Conservation (phyloP, 2,329 filamentous ascomycete species). For the Xylariaceae sp. region DNA sequence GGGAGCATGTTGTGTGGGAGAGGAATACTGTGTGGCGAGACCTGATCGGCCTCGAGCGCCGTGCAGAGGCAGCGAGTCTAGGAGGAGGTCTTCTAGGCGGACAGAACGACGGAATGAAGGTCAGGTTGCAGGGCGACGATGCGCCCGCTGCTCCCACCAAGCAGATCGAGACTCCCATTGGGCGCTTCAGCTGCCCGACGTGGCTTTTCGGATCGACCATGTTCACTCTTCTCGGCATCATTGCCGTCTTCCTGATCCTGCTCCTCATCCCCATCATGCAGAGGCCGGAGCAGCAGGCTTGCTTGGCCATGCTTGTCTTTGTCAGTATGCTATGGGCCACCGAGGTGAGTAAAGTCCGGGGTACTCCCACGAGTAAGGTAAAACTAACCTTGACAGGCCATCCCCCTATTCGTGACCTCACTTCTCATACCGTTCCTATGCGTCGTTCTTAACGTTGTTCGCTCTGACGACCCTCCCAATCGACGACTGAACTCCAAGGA, state of each 20-base stretch:
- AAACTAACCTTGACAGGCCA: constrained; percentile 54
- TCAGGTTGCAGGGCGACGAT: constrained; percentile 81
- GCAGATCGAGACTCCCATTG: constrained; percentile 74
- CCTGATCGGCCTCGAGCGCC: constrained; percentile 95
- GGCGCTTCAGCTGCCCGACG: constrained; percentile 67
- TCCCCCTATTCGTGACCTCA: constrained; percentile 94
- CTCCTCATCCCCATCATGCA: constrained; percentile 79
- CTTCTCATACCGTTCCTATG: constrained; percentile 90
- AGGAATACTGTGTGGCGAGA: constrained; percentile 98
- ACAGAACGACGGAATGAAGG: constrained; percentile 62
- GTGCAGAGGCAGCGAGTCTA: constrained; percentile 89
- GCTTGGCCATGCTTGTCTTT: constrained; percentile 86
- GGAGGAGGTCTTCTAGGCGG: constrained; percentile 79
- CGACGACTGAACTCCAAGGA: constrained; percentile 71
- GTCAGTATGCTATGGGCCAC: constrained; percentile 96
- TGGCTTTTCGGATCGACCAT: constrained; percentile 86
- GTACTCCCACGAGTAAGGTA: neutral
- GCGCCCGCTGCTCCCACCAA: constrained; percentile 57
- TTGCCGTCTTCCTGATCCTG: constrained; percentile 70
- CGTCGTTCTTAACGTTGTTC: constrained; percentile 79
- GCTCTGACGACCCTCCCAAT: constrained; percentile 65
- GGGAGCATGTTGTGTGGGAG: constrained; percentile 98
- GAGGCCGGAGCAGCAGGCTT: constrained; percentile 89
- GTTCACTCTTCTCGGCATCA: constrained; percentile 65
- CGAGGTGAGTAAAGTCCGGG: constrained; percentile 55